Conservation (phyloP, 306 rosid species). For the Ormosia emarginata region DNA sequence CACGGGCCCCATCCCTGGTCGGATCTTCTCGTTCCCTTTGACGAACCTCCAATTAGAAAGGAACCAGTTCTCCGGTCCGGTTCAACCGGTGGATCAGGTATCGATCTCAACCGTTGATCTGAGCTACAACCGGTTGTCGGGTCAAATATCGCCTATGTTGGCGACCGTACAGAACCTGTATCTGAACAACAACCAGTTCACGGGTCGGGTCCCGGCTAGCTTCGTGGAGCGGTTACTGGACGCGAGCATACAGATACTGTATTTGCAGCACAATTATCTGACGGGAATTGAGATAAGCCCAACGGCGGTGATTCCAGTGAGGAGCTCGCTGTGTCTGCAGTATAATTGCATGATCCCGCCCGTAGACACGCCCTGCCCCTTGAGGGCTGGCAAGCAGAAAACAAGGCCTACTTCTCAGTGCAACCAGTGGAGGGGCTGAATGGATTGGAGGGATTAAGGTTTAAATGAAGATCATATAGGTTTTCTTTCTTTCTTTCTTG, state of each 20-base stretch:
- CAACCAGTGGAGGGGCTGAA: constrained; percentile 60
- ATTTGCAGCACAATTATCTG: constrained; percentile 85
- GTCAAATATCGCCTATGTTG: constrained; percentile 65
- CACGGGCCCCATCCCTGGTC: constrained; percentile 69
- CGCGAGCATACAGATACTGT: constrained; percentile 65
- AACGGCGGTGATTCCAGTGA: constrained; percentile 90
- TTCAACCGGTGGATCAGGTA: constrained; percentile 61
- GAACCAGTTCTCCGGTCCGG: constrained; percentile 63
- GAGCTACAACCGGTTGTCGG: constrained; percentile 70
- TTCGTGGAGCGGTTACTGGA: constrained; percentile 73
- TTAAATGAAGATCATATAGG: not conserved
- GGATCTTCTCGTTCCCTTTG: constrained; percentile 71
- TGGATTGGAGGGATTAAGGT: not conserved
- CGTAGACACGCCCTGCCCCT: constrained; percentile 79
- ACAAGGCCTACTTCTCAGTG: constrained; percentile 79
- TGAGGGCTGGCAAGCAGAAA: constrained; percentile 71
- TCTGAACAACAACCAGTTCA: constrained; percentile 83
- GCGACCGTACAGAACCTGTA: constrained; percentile 82
- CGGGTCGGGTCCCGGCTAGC: constrained; percentile 74
- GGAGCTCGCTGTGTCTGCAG: constrained; percentile 88
- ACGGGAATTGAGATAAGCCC: constrained; percentile 93
- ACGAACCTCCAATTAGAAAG: constrained; percentile 67
- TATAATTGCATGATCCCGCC: constrained; percentile 98
- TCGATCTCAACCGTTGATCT: constrained; percentile 79
- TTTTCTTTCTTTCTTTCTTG: not conserved